phyloP scores from a whole-genome alignment of 176 grass and related monocot species.

The Aegilops sharonensis region DNA sequence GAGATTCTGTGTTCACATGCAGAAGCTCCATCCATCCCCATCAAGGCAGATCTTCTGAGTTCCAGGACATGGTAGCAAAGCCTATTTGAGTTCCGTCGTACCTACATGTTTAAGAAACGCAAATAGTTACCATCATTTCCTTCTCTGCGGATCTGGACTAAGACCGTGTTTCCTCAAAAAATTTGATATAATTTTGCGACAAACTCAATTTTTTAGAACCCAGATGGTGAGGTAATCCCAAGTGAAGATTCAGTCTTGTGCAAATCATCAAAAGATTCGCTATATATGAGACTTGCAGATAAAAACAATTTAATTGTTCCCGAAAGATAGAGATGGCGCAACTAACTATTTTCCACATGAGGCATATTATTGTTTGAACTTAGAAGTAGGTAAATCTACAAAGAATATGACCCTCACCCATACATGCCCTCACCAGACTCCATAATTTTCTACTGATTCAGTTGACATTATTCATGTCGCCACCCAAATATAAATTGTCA shows the following conservation, averaged over 20 bases:
- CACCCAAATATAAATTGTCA: constrained; percentile 73
- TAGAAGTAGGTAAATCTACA: too few relatives aligned
- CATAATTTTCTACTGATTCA: constrained; percentile 88
- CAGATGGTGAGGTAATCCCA: constrained; percentile 94
- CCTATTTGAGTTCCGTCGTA: not conserved
- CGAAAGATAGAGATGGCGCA: too few relatives aligned
- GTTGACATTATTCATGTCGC: constrained; percentile 81
- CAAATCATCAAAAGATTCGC: constrained; percentile 54
- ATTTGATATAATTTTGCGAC: constrained; percentile 69
- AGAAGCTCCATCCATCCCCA: not conserved
- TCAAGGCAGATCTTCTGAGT: not conserved
- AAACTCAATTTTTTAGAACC: constrained; percentile 73
- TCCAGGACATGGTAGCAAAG: not conserved
- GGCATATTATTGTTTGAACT: too few relatives aligned
- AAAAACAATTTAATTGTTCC: not conserved
- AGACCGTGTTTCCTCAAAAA: constrained; percentile 81
- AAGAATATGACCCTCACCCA: not conserved
- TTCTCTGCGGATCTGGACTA: constrained; percentile 59
- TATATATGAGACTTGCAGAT: not conserved
- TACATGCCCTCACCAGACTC: constrained; percentile 42
- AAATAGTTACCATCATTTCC: constrained; percentile 45
- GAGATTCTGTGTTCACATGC: not conserved
- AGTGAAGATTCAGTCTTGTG: constrained; percentile 95
- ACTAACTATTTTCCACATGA: too few relatives aligned
- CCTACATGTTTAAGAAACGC: not conserved